A percentile compares a stretch with the other conserved stretches of the same genome.
These are phyloP conservation scores for Aspergillus sojae DNA, from an alignment of 2,329 filamentous ascomycete genomes.

Conservation along the genomic window DNA sequence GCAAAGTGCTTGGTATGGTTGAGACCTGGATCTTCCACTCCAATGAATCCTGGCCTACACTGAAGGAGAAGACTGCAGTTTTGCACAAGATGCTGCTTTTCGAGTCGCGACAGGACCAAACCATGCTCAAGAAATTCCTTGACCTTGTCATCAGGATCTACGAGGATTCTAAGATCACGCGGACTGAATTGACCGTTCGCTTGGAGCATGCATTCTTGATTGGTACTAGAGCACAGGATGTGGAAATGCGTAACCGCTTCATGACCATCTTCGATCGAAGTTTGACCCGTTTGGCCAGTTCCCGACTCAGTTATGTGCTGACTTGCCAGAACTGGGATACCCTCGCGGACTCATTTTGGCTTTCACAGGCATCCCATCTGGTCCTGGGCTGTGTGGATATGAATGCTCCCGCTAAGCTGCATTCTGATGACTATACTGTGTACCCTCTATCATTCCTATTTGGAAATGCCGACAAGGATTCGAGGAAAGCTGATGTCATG, in stretches of 20 bases:
- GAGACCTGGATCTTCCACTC: slow-evolving; percentile 96
- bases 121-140: slow-evolving; percentile 87
- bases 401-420: slow-evolving; percentile 74
- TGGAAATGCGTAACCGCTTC: slow-evolving; percentile 96
- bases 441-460: slow-evolving; percentile 75
- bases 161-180: slow-evolving; percentile 92
- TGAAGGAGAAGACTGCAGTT: slow-evolving; percentile 98
- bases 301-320: slow-evolving; percentile 85
- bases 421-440: slow-evolving; percentile 80
- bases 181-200: slow-evolving; percentile 92
- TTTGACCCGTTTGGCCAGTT: slow-evolving; percentile 87
- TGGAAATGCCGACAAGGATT: slow-evolving; percentile 71
- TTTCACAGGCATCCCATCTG: slow-evolving; percentile 91
- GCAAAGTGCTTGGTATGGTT: slow-evolving; percentile 91
- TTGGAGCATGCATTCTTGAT: slow-evolving; percentile 99
- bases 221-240: slow-evolving; percentile 86
- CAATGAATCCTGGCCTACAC: slow-evolving; percentile 90
- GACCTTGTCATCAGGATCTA: slow-evolving; percentile 97
- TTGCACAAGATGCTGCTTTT: slow-evolving; percentile 99
- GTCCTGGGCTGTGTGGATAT: slow-evolving; percentile 89
- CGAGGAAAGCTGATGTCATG: slow-evolving; percentile 65
- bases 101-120: slow-evolving; percentile 79
- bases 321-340: slow-evolving; percentile 97
- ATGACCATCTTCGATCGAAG: slow-evolving; percentile 96
- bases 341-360: slow-evolving; percentile 91